A percentile compares a stretch with the other conserved stretches of the same genome.
Conservation (phyloP, 305 asterid species). For the Fraxinus albicans region DNA sequence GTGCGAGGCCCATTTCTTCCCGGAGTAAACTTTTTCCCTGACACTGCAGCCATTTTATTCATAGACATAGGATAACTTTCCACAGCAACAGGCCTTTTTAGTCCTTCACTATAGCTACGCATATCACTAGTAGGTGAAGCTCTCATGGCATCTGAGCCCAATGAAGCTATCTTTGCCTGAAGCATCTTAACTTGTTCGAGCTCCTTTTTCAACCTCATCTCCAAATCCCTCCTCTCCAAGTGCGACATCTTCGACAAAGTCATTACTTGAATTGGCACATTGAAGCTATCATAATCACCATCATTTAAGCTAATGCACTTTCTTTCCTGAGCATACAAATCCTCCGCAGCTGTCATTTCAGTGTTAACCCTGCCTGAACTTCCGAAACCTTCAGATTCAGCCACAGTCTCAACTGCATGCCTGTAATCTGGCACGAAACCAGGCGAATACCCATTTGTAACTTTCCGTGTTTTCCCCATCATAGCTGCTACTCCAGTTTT, state of each 20-base stretch:
- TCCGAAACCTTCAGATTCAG: constrained; percentile 60
- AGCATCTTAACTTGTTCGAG: constrained; percentile 62
- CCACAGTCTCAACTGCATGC: constrained; percentile 64
- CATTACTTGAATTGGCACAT: constrained; percentile 50
- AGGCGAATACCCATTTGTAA: constrained; percentile 48
- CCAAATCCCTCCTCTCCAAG: constrained; percentile 54
- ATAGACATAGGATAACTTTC: constrained; percentile 36
- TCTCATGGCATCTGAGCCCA: constrained; percentile 22
- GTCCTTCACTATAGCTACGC: constrained; percentile 41
- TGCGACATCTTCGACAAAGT: constrained; percentile 59
- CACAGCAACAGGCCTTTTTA: constrained; percentile 38
- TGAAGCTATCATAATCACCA: constrained; percentile 44
- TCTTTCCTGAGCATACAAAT: constrained; percentile 42
- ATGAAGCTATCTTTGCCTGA: constrained; percentile 50
- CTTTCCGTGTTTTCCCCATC: constrained; percentile 68
- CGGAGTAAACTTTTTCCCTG: constrained; percentile 42
- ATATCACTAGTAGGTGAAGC: constrained; percentile 37
- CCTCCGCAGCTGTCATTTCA: constrained; percentile 44
- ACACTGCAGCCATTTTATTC: constrained; percentile 23
- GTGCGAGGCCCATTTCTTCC: constrained; percentile 58
- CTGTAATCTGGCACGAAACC: constrained; percentile 63
- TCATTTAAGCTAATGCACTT: constrained; percentile 40
- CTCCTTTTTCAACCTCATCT: constrained; percentile 49
- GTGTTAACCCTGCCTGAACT: constrained; percentile 41
- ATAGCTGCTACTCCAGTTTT: constrained; percentile 29